These are phyloP conservation scores for Exophiala dermatitidis DNA, from an alignment of 2,329 filamentous ascomycete species.

Conservation along the genomic window DNA sequence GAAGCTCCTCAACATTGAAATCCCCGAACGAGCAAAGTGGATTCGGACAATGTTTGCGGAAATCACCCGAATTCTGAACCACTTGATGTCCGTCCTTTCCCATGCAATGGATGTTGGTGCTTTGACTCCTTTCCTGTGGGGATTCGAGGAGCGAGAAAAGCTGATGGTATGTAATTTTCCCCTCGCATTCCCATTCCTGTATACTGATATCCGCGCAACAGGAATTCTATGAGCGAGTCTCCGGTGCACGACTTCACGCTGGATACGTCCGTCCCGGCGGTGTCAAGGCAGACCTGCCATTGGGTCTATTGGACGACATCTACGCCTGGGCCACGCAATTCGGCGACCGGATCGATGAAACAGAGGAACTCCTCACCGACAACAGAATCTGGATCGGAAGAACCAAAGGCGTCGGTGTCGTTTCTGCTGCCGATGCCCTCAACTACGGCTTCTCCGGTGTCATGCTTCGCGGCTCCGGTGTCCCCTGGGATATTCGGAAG, in stretches of 20 bases:
- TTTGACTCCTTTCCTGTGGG: slow-evolving; percentile 96
- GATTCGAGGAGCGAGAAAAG: slow-evolving; percentile 99
- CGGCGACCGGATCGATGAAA: slow-evolving; percentile 95
- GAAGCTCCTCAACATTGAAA: slow-evolving; percentile 94
- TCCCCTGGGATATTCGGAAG: slow-evolving; percentile 96
- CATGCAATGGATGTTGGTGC: slow-evolving; percentile 99
- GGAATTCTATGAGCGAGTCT: slow-evolving; percentile 99
- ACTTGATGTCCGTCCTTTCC: slow-evolving; percentile 93
- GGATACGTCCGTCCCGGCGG: slow-evolving; percentile 95
- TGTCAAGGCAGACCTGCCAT: slow-evolving; percentile 88
- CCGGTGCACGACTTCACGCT: slow-evolving; percentile 91
- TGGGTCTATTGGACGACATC: slow-evolving; percentile 94
- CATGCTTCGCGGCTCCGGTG: slow-evolving; percentile 93
- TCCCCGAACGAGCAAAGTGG: slow-evolving; percentile 91
- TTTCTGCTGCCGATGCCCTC: slow-evolving; percentile 85
- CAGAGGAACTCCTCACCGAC: slow-evolving; percentile 95
- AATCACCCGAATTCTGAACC: slow-evolving; percentile 89
- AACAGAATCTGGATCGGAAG: slow-evolving; percentile 99
- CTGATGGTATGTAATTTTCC: slow-evolving; percentile 69
- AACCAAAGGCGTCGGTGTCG: slow-evolving; percentile 83
- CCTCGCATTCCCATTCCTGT: slow-evolving; percentile 7
- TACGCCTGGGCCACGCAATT: slow-evolving; percentile 99
- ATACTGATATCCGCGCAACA: slow-evolving; percentile 34
- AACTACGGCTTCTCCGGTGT: slow-evolving; percentile 96
- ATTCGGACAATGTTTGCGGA: slow-evolving; percentile 94